Evolutionary conservation across 2,329 filamentous ascomycete genomes (phyloP), one percentile per base, ranked within the genome.

Genomic region (Chalara sp.): DNA sequence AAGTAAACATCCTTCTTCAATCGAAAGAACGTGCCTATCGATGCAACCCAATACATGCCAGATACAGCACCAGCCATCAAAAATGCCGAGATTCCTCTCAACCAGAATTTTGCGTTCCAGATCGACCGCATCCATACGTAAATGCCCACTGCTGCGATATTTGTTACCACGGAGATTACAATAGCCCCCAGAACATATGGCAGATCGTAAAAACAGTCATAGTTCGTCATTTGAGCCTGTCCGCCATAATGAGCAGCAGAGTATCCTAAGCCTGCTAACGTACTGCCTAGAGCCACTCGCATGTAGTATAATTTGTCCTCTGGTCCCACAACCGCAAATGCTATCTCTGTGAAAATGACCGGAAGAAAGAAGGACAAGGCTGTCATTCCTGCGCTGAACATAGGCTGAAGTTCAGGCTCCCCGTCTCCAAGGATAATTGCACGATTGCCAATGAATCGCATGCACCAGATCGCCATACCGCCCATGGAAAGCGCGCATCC

Each of bases 191-290:
- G 70, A 12, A 95, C 76, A 44, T 55, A 60, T 8, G 48, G 48
- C 28, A 63, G 45, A 61, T 82, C 81, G 58, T 91, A 90, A 8
- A 73, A 68, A 59, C 87, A 84, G 4, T 65, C 68, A 63, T 93
- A 95, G 65, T 95, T 92, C 31, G 76, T 75, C 54, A 92, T 89
- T 33, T 88, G 89, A 32, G 86, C 79, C 63, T 95, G 90, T n/a
- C 88, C 88, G 13, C 92, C 73, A 61, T 93, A 95, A 66, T 95
- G 87, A 89, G 95, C 93, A 32, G 85, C 86, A 53, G 86, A 89
- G 46, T 93, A 84, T 28, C 87, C 84, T 5, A 82, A 73, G 11
- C 89, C 89, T 1, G 86, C 85, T 42, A 91, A 73, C 1, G 81
- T 63, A 6, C 89, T 88, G 6, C 86, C 84, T 5, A 80, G 8